phyloP scores from a whole-genome alignment of 768 basidiomycete genomes.

The Auricularia cornea region DNA sequence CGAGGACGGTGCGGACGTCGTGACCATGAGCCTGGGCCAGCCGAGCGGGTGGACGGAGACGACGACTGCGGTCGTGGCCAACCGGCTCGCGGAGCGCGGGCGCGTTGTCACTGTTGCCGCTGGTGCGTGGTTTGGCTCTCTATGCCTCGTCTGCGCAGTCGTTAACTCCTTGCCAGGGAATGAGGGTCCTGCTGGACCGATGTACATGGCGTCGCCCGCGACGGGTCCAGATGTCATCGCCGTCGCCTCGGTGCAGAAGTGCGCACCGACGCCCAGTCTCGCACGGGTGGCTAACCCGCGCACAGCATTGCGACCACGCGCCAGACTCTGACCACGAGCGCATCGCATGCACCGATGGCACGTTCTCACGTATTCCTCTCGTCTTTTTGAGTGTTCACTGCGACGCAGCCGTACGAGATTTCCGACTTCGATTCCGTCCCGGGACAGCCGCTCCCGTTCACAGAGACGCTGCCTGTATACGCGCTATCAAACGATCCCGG shows the following conservation, averaged over 20 bases:
- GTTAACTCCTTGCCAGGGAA: background rate
- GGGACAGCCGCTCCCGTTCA: too few relatives aligned
- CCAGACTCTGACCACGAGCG: background rate
- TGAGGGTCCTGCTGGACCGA: conserved; percentile 15
- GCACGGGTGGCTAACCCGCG: background rate
- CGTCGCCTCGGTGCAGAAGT: conserved; percentile 13
- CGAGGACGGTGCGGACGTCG: conserved; percentile 15
- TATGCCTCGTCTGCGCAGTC: background rate
- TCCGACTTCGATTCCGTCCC: too few relatives aligned
- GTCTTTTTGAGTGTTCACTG: too few relatives aligned
- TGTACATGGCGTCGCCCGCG: conserved; percentile 24
- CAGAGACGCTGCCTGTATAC: too few relatives aligned
- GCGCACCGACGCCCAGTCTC: background rate
- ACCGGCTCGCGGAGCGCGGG: conserved; percentile 21
- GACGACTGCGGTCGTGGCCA: conserved; percentile 22
- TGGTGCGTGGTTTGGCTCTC: too few relatives aligned
- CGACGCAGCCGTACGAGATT: background rate
- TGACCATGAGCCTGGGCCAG: conserved; percentile 28
- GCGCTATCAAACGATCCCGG: background rate
- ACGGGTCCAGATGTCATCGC: conserved; percentile 21
- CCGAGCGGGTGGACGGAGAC: conserved; percentile 24
- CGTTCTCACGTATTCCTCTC: background rate
- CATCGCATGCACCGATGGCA: background rate
- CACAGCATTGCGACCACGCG: background rate
- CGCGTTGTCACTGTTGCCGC: conserved; percentile 23